Evolutionary conservation across 2,329 filamentous ascomycete species (phyloP), one percentile per base, ranked within the genome.

Genomic region (Hypoxylon sp.): DNA sequence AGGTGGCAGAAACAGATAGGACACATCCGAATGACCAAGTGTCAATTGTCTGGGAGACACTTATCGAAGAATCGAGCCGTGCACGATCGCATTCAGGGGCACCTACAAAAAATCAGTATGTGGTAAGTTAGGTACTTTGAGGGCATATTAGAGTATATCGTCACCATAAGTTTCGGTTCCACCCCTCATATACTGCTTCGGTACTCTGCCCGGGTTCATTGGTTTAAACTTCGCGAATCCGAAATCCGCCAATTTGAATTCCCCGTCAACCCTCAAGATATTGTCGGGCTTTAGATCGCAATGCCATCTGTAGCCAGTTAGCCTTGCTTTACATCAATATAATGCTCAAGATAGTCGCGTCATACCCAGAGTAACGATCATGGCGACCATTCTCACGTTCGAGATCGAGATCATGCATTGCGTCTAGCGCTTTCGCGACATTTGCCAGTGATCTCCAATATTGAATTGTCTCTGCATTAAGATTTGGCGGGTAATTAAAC

Each of bases 21-120:
- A 71, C 67, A 39, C 70, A 71, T 0, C 67, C 70, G 37, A 71
- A 67, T 5, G 67, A 72, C 70, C 67, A 72, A 10, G 64, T 72
- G 17, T 72, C 70, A 47, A 72, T 71, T 84, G 83, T 73, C 88
- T 74, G 55, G 4, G 79, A 8, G 70, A 74, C 29, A 73, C 59
- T 0, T 74, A 37, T 67, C 74, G 75, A 24, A 51, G 66, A 33
- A 72, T 53, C 22, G 71, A 55, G 54, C 1, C 63, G 55, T 22
- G 55, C 63, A 24, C 17, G 24, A 17, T 66, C 63, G 19, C 63
- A 66, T 37, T 66, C 63, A 33, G 63, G 63, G 17, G 63, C 63
- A 46, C 57, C 63, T 66, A 37, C 14, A 22, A 46, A n/a, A n/a
- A n/a, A n/a, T n/a, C n/a, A n/a, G n/a, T n/a, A n/a, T n/a, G n/a